These are phyloP conservation scores for Epipyxis sp. DNA, from an alignment of 108 stramenopile species.

Conservation along the genomic window DNA sequence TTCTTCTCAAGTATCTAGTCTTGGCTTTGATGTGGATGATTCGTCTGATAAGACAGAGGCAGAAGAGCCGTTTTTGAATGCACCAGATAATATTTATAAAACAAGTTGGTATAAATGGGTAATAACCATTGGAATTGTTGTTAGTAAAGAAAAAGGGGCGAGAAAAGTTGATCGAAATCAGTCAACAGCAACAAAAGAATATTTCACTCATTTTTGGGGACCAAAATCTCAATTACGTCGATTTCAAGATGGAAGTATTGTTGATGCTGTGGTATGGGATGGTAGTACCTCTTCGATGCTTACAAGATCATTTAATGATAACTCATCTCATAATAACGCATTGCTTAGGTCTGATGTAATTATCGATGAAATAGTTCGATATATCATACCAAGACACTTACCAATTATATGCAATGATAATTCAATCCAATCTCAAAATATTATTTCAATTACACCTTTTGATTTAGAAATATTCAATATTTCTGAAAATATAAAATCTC, in stretches of 20 bases:
- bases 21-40: no score
- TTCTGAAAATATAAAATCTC: neutral
- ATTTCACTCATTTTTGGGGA: slow-evolving; percentile 36
- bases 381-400: neutral
- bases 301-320: neutral
- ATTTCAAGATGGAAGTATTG: slow-evolving; percentile 38
- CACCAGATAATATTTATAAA: no score
- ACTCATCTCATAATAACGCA: neutral
- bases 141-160: no score
- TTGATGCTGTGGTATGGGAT: slow-evolving; percentile 34
- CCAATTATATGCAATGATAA: neutral
- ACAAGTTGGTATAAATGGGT: no score
- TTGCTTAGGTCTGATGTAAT: neutral
- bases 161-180: no score
- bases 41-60: no score
- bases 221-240: slow-evolving; percentile 30
- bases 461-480: neutral
- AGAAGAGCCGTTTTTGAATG: no score
- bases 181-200: no score
- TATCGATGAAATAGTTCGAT: neutral
- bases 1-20: no score
- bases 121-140: no score
- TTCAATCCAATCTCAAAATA: neutral
- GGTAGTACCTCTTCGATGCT: neutral
- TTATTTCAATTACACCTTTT: neutral